Base-by-base conservation (phyloP, 2,329 filamentous ascomycete genomes). In the Arthrobotrys pseudoclavata region DNA sequence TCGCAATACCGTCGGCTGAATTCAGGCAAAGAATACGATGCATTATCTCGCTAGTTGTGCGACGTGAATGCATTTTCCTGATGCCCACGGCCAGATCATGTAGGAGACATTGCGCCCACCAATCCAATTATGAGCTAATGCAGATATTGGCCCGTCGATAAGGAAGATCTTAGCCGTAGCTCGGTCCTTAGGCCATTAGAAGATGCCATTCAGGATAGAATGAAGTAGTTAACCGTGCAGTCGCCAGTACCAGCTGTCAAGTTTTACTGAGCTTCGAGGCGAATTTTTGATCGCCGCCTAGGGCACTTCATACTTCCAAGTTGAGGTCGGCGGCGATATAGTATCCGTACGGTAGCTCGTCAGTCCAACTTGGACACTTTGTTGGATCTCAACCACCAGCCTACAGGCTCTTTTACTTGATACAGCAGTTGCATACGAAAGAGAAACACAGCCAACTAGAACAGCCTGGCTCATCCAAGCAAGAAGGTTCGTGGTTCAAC, bases 401-500 rank as follows among this genome's bases (percentile, higher is more conserved):
- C 61, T 37, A 31, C 50, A 20, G 50, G 70, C 69, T 57, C 48
- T 52, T 18, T 50, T 34, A 29, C 42, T 64, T 50, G 67, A 57
- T 69, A 52, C 6, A 60, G 37, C 50, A 67, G 45, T 57, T 68
- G 48, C 31, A 61, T 62, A 62, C 67, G 60, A 71, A 52, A 68
- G 61, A 67, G 67, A 77, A 48, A 70, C 37, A 70, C 22, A 57
- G n/a, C 61, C 74, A 70, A 77, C 66, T 57, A 31, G 15, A 45
- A 61, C 22, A 47, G 31, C 22, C 53, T 40, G 40, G 52, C 24
- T 63, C 57, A 71, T 71, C 74, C 74, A 68, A 57, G 68, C n/a
- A 26, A 62, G n/a, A 22, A 63, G 67, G 67, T 67, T 77, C 37
- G 26, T 57, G 67, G 74, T 57, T 68, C 74, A 77, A 68, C 74